A percentile compares a stretch with the other conserved stretches of the same genome.
Evolutionary conservation across 2,329 filamentous ascomycete species (phyloP).

Genomic region (Coniella lustricola): DNA sequence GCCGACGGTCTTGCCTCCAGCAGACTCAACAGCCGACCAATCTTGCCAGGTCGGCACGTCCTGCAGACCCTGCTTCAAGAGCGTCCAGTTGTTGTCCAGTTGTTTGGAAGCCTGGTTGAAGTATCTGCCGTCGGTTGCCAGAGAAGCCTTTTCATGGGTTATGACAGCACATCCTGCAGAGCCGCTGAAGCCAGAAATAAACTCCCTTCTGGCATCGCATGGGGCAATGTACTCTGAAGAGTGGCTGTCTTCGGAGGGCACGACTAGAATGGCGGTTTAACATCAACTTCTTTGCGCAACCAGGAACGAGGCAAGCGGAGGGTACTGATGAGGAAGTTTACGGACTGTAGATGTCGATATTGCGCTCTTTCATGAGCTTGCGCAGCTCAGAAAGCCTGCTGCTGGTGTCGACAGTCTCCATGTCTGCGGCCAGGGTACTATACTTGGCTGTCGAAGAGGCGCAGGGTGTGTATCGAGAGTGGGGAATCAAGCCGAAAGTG

Average conservation of each 20-base stretch:
- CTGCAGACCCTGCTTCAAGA: slow-evolving; percentile 88
- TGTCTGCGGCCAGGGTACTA: slow-evolving; percentile 28
- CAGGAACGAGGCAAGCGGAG: slow-evolving; percentile 12
- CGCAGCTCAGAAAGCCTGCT: slow-evolving; percentile 69
- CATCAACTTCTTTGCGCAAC: slow-evolving; percentile 27
- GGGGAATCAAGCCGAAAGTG: background rate
- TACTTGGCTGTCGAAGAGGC: slow-evolving; percentile 1
- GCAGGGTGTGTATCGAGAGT: background rate
- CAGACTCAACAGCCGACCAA: slow-evolving; percentile 83
- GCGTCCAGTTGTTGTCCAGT: slow-evolving; percentile 81
- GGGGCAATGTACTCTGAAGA: slow-evolving; percentile 96
- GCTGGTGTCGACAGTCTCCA: slow-evolving; percentile 75
- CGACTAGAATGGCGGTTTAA: slow-evolving; percentile 50
- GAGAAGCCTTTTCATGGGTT: slow-evolving; percentile 74
- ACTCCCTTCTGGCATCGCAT: slow-evolving; percentile 87
- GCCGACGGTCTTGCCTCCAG: slow-evolving; percentile 78
- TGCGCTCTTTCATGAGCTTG: slow-evolving; percentile 77
- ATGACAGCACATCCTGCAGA: slow-evolving; percentile 91
- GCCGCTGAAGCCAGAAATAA: slow-evolving; percentile 88
- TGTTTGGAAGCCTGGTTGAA: slow-evolving; percentile 95
- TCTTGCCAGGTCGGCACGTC: slow-evolving; percentile 97
- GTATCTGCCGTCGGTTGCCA: slow-evolving; percentile 94
- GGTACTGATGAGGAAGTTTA: slow-evolving; percentile 17
- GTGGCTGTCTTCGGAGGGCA: slow-evolving; percentile 95
- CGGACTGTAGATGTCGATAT: slow-evolving; percentile 88